Base-by-base conservation (phyloP, 148 eudicot genomes). In the Tetragonia tetragonoides region DNA sequence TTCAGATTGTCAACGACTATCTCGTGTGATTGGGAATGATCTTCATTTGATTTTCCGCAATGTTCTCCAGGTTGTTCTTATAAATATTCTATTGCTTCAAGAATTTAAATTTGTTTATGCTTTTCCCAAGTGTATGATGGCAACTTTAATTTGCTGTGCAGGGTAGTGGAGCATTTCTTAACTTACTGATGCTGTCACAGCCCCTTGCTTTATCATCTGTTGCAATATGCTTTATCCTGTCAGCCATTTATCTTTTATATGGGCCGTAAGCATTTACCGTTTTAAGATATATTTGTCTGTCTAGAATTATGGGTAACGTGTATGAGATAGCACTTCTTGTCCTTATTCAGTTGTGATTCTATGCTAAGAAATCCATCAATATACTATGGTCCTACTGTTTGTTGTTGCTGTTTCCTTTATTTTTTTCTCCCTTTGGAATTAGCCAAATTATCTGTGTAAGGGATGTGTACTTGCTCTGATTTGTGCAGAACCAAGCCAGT, bases 141-240 rank as follows among this genome's bases (percentile, higher is more conserved):
- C 17, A 16, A 60, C 34, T 51, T 14, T 38, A 21, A 73, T n/a
- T 47, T 78, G 47, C 74, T 65, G 73, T 84, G 75, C 79, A 88
- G 90, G 90, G 90, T 40, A 76, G 70, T 59, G 90, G 90, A 53
- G 90, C 90, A 69, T 74, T 88, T 74, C 75, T 82, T 79, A 82
- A 80, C 85, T 83, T 88, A 79, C 17, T 88, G 83, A 78, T 81
- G 66, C 77, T 88, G 64, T 86, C 88, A 68, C 76, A 81, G 82
- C 88, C 88, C 59, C 90, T 88, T 68, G 90, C 88, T 10, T 68
- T 88, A 34, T 86, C 90, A 67, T 62, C 88, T 39, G 73, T 86
- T 69, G 78, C 76, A 49, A 80, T 86, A 78, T 88, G 90, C 77
- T 75, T 78, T 71, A 39, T 88, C 54, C 84, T 88, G 73, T 84